Conservation (phyloP, 2,329 filamentous ascomycete species). For the Daldinia eschscholtzii region DNA sequence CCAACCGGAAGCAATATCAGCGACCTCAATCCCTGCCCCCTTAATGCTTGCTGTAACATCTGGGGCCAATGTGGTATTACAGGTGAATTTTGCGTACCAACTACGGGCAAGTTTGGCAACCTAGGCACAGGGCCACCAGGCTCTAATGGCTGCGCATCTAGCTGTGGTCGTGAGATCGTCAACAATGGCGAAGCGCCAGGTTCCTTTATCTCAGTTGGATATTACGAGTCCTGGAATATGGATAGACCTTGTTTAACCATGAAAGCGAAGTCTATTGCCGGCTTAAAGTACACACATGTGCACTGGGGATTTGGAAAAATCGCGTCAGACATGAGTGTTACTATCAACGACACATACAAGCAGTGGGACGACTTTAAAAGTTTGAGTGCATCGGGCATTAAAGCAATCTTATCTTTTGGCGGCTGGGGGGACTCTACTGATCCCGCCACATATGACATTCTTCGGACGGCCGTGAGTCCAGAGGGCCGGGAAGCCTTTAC, state of each 20-base stretch:
- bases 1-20: neutral
- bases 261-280: constrained; percentile 5
- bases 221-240: constrained; percentile 13
- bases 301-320: constrained; percentile 10
- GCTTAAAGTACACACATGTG: constrained; percentile 8
- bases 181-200: constrained; percentile 18
- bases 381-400: neutral
- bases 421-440: neutral
- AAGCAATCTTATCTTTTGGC: neutral
- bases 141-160: neutral
- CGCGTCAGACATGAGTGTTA: neutral
- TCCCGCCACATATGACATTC: neutral
- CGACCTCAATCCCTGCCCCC: neutral
- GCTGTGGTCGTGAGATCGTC: neutral
- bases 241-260: constrained; percentile 51
- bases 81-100: neutral
- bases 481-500: neutral
- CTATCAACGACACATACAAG: neutral
- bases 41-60: neutral
- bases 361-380: neutral
- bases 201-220: constrained; percentile 42
- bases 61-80: neutral
- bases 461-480: neutral
- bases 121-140: neutral
- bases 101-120: neutral